Evolutionary conservation across 2,329 filamentous ascomycete genomes (phyloP), one percentile per base, ranked within the genome.

Genomic region (Chalaropsis thielavioides): DNA sequence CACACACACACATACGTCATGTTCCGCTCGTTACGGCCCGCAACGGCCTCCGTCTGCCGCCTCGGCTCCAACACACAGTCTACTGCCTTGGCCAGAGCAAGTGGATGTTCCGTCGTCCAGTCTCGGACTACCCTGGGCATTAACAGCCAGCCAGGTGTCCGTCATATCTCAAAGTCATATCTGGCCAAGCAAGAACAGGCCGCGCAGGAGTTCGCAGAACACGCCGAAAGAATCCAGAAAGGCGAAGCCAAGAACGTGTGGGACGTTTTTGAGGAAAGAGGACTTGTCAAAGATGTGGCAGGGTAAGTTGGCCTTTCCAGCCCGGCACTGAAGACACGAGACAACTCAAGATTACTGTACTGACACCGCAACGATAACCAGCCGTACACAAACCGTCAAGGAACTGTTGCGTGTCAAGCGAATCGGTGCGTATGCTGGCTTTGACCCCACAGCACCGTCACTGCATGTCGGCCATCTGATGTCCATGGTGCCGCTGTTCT

Each of bases 401-500:
- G 79, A 81, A 68, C 77, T 89, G 24, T 81, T 94, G 76, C 81
- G 79, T 4, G 73, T 76, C 31, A 86, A 85, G 72, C 80, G 86
- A 68, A 83, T 90, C 69, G 87, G 86, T 68, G 85, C 82, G 67
- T 95, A 95, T 71, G 87, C 89, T 63, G 90, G 90, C 69, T 83
- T 94, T 71, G 90, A 95, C 72, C 89, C 90, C 4, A 94, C 90
- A 0, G 89, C 88, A 15, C 78, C 83, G 65, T 94, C 89, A 1
- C 77, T 94, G 67, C 90, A 95, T 71, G 78, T 94, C 59, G 90
- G 90, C 66, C 89, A 95, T 72, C 78, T 95, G 5, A 78, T 94
- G 15, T 87, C 90, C 24, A 78, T 92, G 64, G 94, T 94, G 89
- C 83, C 88, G 17, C 77, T 92, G 27, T 91, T 90, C 76, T 92